Conservation (phyloP, 2,329 filamentous ascomycete genomes). For the Diatrype stigma region DNA sequence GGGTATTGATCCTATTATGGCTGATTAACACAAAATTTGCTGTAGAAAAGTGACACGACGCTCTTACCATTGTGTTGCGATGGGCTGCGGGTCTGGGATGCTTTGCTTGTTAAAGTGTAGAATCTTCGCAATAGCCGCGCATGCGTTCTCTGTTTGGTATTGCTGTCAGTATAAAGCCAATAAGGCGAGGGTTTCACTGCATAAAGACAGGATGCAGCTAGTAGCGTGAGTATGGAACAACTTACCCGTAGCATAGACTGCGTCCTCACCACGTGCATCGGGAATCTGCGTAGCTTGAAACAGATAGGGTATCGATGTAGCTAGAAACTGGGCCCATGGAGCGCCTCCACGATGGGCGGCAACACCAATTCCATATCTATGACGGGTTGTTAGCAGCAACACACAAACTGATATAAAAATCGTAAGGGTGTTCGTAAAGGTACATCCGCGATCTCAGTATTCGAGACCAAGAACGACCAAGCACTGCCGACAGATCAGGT, state of each 20-base stretch:
- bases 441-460: not conserved
- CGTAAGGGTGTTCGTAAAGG: not conserved
- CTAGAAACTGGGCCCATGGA: slow-evolving; percentile 83
- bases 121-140: slow-evolving; percentile 94
- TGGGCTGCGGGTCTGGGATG: slow-evolving; percentile 69
- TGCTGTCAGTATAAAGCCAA: not conserved
- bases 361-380: slow-evolving; percentile 78
- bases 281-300: slow-evolving; percentile 81
- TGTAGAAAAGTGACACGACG: not conserved
- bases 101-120: slow-evolving; percentile 81
- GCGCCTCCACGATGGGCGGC: slow-evolving; percentile 88
- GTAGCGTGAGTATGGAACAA: not conserved
- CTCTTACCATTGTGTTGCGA: slow-evolving; percentile 66
- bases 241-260: slow-evolving; percentile 77
- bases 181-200: not conserved
- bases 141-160: slow-evolving; percentile 75
- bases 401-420: too few relatives aligned
- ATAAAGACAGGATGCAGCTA: not conserved
- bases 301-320: slow-evolving; percentile 71
- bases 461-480: slow-evolving; percentile 3
- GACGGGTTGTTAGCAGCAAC: not conserved
- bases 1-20: slow-evolving; percentile 62
- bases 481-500: not conserved
- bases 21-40: slow-evolving; percentile 4
- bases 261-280: slow-evolving; percentile 83